Percentiles rank a stretch among this genome's conserved stretches.
phyloP scores from a whole-genome alignment of 2,329 filamentous ascomycete species.

The Aplosporella prunicola region DNA sequence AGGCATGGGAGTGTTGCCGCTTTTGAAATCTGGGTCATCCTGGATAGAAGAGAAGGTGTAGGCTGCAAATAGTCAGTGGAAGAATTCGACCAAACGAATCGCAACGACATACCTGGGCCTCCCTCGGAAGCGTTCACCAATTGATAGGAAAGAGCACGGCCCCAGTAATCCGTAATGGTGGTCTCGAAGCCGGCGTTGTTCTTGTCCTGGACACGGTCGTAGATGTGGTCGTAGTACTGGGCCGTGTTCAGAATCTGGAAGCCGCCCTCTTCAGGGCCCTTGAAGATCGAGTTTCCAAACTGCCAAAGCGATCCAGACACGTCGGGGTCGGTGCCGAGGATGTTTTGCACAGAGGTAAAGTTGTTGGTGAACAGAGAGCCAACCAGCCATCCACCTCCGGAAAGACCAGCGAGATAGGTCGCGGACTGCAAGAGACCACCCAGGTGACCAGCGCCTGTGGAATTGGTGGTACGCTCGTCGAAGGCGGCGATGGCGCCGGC shows the following conservation, averaged over 20 bases:
- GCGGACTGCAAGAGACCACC: conserved; percentile 72
- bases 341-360: conserved; percentile 57
- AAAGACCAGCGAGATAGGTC: conserved; percentile 73
- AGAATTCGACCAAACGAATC: not conserved
- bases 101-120: conserved; percentile 41
- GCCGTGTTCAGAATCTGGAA: conserved; percentile 47
- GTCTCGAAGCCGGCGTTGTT: conserved; percentile 51
- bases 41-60: conserved; percentile 80
- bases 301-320: conserved; percentile 47
- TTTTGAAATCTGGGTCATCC: conserved; percentile 50
- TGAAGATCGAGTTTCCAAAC: conserved; percentile 52
- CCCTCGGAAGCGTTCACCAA: conserved; percentile 68
- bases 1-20: conserved; percentile 59
- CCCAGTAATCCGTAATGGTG: conserved; percentile 81
- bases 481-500: conserved; percentile 72
- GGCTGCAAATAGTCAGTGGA: conserved; percentile 26
- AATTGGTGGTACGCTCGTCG: conserved; percentile 58
- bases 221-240: conserved; percentile 54
- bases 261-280: conserved; percentile 42
- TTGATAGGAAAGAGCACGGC: conserved; percentile 76
- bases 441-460: conserved; percentile 56
- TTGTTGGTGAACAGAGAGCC: conserved; percentile 73
- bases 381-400: conserved; percentile 75
- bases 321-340: conserved; percentile 40
- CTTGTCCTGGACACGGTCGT: conserved; percentile 52